These are phyloP conservation scores for Penicillium subrubescens DNA, from an alignment of 495 filamentous ascomycete species.

Conservation along the genomic window DNA sequence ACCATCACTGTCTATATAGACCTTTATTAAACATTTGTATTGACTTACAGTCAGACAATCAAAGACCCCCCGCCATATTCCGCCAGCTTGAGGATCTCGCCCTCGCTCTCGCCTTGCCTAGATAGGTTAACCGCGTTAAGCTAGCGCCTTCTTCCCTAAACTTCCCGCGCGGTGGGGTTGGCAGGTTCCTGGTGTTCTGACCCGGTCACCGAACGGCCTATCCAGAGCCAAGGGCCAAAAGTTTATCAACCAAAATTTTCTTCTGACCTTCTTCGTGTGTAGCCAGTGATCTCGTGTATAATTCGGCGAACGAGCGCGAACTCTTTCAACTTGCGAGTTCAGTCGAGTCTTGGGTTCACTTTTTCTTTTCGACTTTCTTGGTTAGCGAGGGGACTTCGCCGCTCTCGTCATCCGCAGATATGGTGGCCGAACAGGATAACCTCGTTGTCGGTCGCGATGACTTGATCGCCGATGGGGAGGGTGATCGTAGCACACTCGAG, in stretches of 20 bases:
- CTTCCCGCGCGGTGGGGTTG: conserved; percentile 23
- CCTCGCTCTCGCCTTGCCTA: neutral
- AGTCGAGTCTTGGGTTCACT: neutral
- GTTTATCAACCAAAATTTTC: conserved; percentile 6
- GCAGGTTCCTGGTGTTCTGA: conserved; percentile 1
- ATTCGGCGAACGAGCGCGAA: neutral
- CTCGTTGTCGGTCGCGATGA: conserved; percentile 31
- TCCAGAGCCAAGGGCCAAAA: conserved; percentile 14
- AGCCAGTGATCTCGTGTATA: neutral
- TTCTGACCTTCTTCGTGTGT: neutral
- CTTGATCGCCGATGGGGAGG: conserved; percentile 28
- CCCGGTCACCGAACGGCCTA: conserved; percentile 15
- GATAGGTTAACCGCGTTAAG: neutral
- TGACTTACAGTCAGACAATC: neutral
- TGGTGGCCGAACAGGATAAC: conserved; percentile 27
- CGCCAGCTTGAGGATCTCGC: neutral
- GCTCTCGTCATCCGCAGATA: neutral
- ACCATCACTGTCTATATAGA: neutral
- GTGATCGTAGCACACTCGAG: conserved; percentile 31
- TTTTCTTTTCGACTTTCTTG: neutral
- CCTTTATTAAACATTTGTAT: neutral
- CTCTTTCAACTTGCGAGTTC: neutral
- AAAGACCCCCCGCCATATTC: neutral
- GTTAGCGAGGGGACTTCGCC: neutral
- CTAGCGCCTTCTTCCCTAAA: conserved; percentile 16